Conservation (phyloP, 108 stramenopile species). For the Cylindrotheca fusiformis region DNA sequence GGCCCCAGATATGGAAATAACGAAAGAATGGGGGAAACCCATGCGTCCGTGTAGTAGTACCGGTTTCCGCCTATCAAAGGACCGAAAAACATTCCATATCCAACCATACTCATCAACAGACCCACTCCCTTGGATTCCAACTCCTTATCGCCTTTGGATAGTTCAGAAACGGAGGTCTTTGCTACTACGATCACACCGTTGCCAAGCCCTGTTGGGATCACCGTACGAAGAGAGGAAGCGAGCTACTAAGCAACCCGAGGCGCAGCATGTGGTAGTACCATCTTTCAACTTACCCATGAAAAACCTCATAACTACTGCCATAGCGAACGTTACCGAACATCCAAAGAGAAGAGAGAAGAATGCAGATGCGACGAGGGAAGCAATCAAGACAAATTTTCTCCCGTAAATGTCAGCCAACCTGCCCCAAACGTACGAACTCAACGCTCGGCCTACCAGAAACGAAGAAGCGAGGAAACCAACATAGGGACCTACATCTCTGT, state of each 20-base stretch:
- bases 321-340: slow-evolving; percentile 32
- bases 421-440: slow-evolving; percentile 55
- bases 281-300: slow-evolving; percentile 29
- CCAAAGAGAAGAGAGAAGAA: slow-evolving; percentile 62
- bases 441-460: slow-evolving; percentile 63
- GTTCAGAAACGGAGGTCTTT: slow-evolving; percentile 54
- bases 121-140: slow-evolving; percentile 40
- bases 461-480: slow-evolving; percentile 61
- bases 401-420: slow-evolving; percentile 60
- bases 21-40: slow-evolving; percentile 13
- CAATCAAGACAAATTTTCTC: slow-evolving; percentile 44
- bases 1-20: slow-evolving; percentile 63
- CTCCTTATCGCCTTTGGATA: slow-evolving; percentile 37
- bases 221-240: no score
- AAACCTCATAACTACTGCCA: slow-evolving; percentile 50
- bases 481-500: slow-evolving; percentile 55
- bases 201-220: slow-evolving; percentile 13
- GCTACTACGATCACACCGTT: slow-evolving; percentile 51
- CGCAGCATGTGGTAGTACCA: no score
- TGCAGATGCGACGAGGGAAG: slow-evolving; percentile 36
- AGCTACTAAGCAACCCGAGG: no score
- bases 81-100: slow-evolving; percentile 41
- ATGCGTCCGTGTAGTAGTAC: slow-evolving; percentile 25
- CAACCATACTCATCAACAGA: slow-evolving; percentile 15
- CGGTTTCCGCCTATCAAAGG: slow-evolving; percentile 52